These are phyloP conservation scores for Saccharomycopsis hybrid DNA, from an alignment of 1,139 yeast species.

Conservation along the genomic window DNA sequence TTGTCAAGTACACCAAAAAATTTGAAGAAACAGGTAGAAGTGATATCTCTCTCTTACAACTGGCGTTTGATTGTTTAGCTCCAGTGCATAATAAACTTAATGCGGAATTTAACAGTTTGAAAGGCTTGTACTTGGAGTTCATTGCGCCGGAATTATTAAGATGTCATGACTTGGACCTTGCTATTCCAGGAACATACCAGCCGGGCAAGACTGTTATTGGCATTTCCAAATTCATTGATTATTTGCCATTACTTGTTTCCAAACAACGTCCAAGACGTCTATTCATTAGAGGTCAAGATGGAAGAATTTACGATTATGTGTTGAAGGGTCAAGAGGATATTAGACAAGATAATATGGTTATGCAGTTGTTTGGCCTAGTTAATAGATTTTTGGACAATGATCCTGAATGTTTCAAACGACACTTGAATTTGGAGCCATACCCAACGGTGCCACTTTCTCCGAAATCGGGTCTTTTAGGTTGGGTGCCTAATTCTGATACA, in stretches of 20 bases:
- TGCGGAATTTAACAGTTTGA: conserved; percentile 41
- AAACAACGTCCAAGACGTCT: conserved; percentile 92
- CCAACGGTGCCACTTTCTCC: conserved; percentile 96
- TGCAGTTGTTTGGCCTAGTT: conserved; percentile 95
- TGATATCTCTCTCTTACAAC: conserved; percentile 67
- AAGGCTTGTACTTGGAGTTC: conserved; percentile 48
- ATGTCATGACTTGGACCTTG: conserved; percentile 75
- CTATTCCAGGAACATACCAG: conserved; percentile 88
- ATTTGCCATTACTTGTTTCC: conserved; percentile 83
- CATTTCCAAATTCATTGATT: conserved; percentile 73
- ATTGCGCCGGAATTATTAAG: conserved; percentile 86
- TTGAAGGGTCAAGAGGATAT: conserved; percentile 98
- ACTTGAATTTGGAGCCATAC: conserved; percentile 83
- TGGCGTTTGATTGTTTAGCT: conserved; percentile 18
- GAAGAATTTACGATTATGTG: conserved; percentile 73
- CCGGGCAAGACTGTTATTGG: conserved; percentile 77
- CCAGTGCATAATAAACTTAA: conserved; percentile 86
- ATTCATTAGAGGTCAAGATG: conserved; percentile 80
- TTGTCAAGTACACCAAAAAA: conserved; percentile 63
- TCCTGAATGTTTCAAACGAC: conserved; percentile 94
- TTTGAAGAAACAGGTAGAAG: conserved; percentile 38
- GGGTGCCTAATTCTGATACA: conserved; percentile 97
- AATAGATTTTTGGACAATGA: conserved; percentile 85
- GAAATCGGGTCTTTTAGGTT: conserved; percentile 90
- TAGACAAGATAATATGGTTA: conserved; percentile 93